Conservation (phyloP, 1,139 yeast genomes). For the Scheffersomyces lignicola region DNA sequence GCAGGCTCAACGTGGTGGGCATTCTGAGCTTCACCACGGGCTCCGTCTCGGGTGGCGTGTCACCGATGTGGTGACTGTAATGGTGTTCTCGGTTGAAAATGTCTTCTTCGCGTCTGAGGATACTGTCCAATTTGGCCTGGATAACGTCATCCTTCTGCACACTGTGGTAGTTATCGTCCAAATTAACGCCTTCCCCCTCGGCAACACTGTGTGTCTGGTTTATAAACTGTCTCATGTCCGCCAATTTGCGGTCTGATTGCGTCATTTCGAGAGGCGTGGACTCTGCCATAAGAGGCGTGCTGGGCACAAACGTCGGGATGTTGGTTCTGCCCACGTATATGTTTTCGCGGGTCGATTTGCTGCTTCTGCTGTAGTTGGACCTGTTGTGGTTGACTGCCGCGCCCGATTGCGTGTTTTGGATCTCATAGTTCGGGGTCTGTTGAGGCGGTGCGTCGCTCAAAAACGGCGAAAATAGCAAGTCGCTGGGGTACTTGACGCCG, state of each 20-base stretch:
- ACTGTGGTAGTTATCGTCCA: too few species aligned
- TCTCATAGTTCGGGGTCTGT: too few species aligned
- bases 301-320: constrained; percentile 26
- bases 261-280: constrained; percentile 1
- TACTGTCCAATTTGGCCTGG: not conserved
- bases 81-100: too few species aligned
- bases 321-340: constrained; percentile 22
- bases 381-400: not conserved
- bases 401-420: too few species aligned
- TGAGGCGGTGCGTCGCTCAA: not conserved
- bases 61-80: not conserved
- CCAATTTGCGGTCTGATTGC: constrained; percentile 2
- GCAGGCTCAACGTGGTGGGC: too few species aligned
- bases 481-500: not conserved
- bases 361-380: too few species aligned
- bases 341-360: constrained; percentile 12
- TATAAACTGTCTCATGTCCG: constrained; percentile 4
- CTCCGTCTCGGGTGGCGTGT: not conserved
- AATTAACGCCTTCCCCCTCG: too few species aligned
- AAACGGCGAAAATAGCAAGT: constrained; percentile 2
- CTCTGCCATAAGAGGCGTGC: not conserved
- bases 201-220: too few species aligned
- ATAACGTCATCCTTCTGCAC: too few species aligned
- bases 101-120: not conserved
- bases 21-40: not conserved